Evolutionary conservation across 192 early-diverging fungal species (phyloP), one percentile per base, ranked within the genome.

Genomic region (Spinellus fusiger): DNA sequence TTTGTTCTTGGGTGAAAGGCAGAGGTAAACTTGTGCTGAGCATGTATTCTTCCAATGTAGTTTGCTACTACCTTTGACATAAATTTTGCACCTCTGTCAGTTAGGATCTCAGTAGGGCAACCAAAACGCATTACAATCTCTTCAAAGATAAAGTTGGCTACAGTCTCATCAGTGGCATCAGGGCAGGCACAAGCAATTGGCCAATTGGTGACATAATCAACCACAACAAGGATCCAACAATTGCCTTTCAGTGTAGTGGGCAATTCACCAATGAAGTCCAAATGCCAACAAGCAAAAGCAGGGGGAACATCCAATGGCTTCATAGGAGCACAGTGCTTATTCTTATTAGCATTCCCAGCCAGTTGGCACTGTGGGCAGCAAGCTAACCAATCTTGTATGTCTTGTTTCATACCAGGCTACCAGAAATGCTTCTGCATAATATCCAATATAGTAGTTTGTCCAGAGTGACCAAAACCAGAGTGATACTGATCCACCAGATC

Each of bases 161-260:
- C 40, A 4, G 56, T 26, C 0, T 22, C 20, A 32, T 33, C 51
- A 16, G 50, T 25, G 15, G 57, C 32, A 23, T 46, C 49, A 16
- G 50, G 35, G 12, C 53, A 8, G 0, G 56, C 56, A 26, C 22
- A 2, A 25, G 51, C 64, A 37, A 59, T 51, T 0, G 55, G 48
- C 51, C 64, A 65, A 20, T 65, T 58, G 5, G 56, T 65, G 1
- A 34, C 22, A 32, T 64, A 56, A n/a, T 66, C 60, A 0, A 33
- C 54, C 0, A 22, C 46, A 0, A 60, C 51, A 22, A 56, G 6
- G 6, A 56, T 10, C 53, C 28, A 54, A n/a, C 53, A 31, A 32
- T 54, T 54, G 4, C 53, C 53, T 4, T 33, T 2, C 16, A 20
- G 5, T 6, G 55, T 40, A 1, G n/a, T 23, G 18, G 55, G 55